Conservation (phyloP, 257 asterid species). For the Prunella vulgaris region DNA sequence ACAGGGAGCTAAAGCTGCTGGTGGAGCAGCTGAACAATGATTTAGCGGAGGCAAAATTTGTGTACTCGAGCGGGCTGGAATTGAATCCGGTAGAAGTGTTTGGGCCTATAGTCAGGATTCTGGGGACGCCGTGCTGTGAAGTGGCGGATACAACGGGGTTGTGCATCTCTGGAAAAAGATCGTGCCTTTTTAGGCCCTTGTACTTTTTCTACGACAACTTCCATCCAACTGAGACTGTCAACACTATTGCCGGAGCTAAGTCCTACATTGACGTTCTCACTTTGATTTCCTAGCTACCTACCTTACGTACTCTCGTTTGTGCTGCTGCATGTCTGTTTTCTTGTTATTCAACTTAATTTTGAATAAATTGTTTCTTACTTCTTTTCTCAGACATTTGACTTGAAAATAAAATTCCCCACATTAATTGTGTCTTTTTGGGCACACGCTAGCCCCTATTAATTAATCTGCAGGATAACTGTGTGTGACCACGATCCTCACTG, state of each 20-base stretch:
- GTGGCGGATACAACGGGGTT: slow-evolving; percentile 5
- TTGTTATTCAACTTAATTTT: no score
- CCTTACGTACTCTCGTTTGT: no score
- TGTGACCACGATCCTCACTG: no score
- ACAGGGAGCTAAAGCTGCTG: slow-evolving; percentile 24
- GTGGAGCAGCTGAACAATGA: slow-evolving; percentile 22
- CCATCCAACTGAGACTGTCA: slow-evolving; percentile 34
- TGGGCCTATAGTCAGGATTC: slow-evolving; percentile 12
- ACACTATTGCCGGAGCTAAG: slow-evolving; percentile 17
- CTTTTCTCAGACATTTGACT: no score
- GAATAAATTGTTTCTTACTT: no score
- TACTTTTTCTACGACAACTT: slow-evolving; percentile 26
- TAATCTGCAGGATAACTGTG: no score
- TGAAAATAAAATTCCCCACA: no score
- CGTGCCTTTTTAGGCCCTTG: slow-evolving; percentile 18
- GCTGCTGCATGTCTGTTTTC: no score
- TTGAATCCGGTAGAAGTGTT: slow-evolving; percentile 2
- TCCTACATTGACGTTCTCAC: slow-evolving; percentile 16
- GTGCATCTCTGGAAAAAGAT: slow-evolving; percentile 16
- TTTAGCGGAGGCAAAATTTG: slow-evolving; percentile 19
- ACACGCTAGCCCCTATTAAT: no score
- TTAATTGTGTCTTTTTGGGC: no score
- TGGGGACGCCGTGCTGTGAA: slow-evolving; percentile 24
- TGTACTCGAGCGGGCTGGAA: slow-evolving; percentile 13
- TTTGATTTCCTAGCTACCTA: not conserved